phyloP scores from a whole-genome alignment of 2,329 filamentous ascomycete species.

The Alternaria conjuncta region DNA sequence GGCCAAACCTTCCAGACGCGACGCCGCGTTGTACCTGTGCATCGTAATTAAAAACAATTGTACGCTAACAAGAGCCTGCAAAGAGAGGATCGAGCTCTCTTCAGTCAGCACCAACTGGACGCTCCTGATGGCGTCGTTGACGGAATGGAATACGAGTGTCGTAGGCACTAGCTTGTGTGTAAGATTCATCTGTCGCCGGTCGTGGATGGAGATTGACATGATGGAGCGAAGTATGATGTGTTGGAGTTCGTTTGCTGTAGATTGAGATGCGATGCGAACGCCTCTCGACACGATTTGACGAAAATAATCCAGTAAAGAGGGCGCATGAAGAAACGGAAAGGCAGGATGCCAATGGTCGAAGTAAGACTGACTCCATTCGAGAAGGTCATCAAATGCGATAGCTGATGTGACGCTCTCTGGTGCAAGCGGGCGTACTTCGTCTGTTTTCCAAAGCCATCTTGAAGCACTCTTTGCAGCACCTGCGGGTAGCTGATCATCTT shows the following conservation, averaged over 20 bases:
- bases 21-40: constrained; percentile 35
- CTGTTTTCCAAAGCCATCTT: constrained; percentile 27
- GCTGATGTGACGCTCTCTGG: constrained; percentile 1
- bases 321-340: constrained; percentile 34
- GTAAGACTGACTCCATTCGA: constrained; percentile 36
- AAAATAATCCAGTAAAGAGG: constrained; percentile 27
- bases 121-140: constrained; percentile 30
- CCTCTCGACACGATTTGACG: constrained; percentile 10
- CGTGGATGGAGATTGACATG: constrained; percentile 30
- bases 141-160: constrained; percentile 23
- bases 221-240: constrained; percentile 30
- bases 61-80: constrained; percentile 33
- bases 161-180: constrained; percentile 16
- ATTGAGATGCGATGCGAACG: background rate
- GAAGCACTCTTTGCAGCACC: constrained; percentile 28
- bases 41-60: constrained; percentile 32
- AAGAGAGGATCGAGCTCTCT: constrained; percentile 30
- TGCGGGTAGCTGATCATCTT: constrained; percentile 27
- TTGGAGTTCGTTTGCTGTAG: constrained; percentile 15
- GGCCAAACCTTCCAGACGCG: constrained; percentile 27
- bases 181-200: constrained; percentile 24
- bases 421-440: constrained; percentile 17
- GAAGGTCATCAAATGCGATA: constrained; percentile 26
- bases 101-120: constrained; percentile 22
- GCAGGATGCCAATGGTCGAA: constrained; percentile 37